Base-by-base conservation (phyloP, 352 stramenopile species). In the Peronospora tabacina region DNA sequence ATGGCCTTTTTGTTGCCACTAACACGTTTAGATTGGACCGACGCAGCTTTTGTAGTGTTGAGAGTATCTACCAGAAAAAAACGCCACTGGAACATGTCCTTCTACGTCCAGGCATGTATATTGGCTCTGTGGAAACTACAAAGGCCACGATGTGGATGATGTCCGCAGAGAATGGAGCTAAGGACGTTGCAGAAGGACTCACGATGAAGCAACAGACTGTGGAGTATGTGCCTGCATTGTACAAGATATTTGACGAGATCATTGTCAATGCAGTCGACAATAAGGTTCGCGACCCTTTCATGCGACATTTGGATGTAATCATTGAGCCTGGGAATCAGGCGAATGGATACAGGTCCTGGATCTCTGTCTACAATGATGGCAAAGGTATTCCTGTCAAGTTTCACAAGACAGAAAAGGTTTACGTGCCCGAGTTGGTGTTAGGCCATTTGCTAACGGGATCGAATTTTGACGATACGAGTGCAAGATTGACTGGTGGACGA, bases 241-340 rank as follows among this genome's bases (percentile, higher is more conserved):
- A 96, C 86, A 99, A 99, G 69, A 99, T 99, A 61, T 99, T 99
- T 59, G 95, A 99, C 67, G 96, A 99, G 76, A 99, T 99, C 68
- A 88, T 99, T 33, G 95, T 99, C 15, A 99, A 99, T 63, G 93
- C 90, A 5, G 97, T 98, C 80, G 93, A 98, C 70, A 96, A 96
- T 70, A 96, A 93, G 55, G 75, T 87, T 12, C 80, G 84, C 13
- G 83, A 95, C 53, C 65, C 73, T 41, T 79, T 7, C 13, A 94
- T 95, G 83, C 58, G 60, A 13, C 76, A 70, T 20, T 38, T 94
- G 28, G 78, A 93, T 34, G 74, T 94, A 9, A 45, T 82, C 3
- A 70, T 93, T 47, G 73, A 91, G 34, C 53, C 71, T 35, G 77
- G 77, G 11, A 69, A 44, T 40, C 78, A 80, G 36, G 66, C 61